A percentile compares a stretch with the other conserved stretches of the same genome.
These are phyloP conservation scores for Clarireedia monteithiana DNA, from an alignment of 2,329 filamentous ascomycete genomes.

Conservation along the genomic window DNA sequence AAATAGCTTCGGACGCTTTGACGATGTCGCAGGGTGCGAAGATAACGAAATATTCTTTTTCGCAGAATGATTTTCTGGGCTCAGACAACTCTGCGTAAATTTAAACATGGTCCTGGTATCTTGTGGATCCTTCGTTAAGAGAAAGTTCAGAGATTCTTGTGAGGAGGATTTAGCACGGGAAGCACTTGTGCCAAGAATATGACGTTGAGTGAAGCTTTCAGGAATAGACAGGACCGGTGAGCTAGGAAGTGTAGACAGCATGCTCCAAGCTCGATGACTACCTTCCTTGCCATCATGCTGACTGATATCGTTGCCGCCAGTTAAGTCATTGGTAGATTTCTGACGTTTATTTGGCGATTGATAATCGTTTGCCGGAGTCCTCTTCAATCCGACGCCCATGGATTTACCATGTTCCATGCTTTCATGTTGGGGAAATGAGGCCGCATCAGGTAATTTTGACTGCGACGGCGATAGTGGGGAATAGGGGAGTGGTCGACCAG, in stretches of 20 bases:
- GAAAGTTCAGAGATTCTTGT: constrained; percentile 50
- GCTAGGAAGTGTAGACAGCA: neutral
- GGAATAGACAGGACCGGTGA: neutral
- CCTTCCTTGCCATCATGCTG: neutral
- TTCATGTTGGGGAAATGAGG: neutral
- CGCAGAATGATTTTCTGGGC: constrained; percentile 11
- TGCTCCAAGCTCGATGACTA: neutral
- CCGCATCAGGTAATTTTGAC: neutral
- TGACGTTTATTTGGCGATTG: neutral
- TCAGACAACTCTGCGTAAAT: constrained; percentile 57
- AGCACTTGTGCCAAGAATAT: constrained; percentile 10
- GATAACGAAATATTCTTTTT: neutral
- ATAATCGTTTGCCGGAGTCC: neutral
- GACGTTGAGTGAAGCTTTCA: neutral
- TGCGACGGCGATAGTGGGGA: neutral
- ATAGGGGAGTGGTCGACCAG: neutral
- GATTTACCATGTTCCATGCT: neutral
- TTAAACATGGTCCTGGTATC: constrained; percentile 55
- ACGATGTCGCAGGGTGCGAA: neutral
- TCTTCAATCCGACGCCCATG: neutral
- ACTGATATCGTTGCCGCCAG: neutral
- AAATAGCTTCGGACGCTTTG: neutral
- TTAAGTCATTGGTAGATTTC: neutral
- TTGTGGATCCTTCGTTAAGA: constrained; percentile 69
- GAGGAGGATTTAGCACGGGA: constrained; percentile 19